Percentiles rank a stretch among this genome's conserved stretches.
phyloP scores from a whole-genome alignment of 345 rosid species.

The Rhodamnia rubescens region DNA sequence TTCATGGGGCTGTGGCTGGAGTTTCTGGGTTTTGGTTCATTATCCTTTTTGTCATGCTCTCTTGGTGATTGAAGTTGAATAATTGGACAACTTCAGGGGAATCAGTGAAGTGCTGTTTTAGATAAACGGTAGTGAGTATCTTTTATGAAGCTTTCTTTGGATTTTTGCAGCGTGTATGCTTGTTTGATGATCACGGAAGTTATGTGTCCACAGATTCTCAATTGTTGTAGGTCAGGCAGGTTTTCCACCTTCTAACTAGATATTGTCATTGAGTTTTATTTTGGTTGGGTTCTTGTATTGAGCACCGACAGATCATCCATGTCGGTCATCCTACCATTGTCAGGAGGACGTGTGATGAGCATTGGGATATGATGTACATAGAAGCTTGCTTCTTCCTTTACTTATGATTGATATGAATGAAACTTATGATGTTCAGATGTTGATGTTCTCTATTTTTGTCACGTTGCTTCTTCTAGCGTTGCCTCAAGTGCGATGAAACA shows the following conservation, averaged over 20 bases:
- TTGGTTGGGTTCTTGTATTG: not conserved
- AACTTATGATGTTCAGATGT: not conserved
- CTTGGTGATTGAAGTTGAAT: not conserved
- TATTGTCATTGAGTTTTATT: not conserved
- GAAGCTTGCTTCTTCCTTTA: not conserved
- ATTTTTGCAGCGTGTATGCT: not conserved
- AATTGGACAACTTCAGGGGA: not conserved
- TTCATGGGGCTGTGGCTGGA: not conserved
- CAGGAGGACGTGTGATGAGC: not conserved
- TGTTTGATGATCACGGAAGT: not conserved
- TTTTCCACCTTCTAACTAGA: not conserved
- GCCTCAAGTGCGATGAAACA: constrained; percentile 19
- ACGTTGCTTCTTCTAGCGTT: constrained; percentile 10
- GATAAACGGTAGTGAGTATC: not conserved
- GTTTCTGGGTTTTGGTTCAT: constrained; percentile 11
- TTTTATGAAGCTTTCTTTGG: not conserved
- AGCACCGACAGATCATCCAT: not conserved
- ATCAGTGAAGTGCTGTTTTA: not conserved
- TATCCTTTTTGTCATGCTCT: not conserved
- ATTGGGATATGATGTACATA: not conserved
- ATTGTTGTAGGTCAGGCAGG: not conserved
- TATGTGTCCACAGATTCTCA: not conserved
- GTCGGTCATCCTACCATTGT: not conserved
- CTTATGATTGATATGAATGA: not conserved
- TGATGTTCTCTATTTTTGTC: not conserved